phyloP scores from a whole-genome alignment of 129 eudicot genomes.

The Gnaphalium uliginosum region DNA sequence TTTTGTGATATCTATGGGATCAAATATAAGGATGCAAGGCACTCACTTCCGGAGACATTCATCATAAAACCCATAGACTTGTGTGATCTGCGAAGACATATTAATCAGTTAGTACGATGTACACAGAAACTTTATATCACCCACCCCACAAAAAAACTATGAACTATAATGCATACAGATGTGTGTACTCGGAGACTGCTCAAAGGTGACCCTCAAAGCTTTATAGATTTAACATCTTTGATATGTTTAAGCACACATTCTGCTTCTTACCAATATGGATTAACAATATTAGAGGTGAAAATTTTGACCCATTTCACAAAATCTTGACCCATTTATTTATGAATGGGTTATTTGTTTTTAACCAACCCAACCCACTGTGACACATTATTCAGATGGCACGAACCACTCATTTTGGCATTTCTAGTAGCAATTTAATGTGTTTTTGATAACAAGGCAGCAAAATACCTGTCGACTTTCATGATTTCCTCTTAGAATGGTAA shows the following conservation, averaged over 20 bases:
- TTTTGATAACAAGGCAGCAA: background rate
- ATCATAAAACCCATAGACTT: conserved; percentile 85
- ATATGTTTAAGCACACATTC: background rate
- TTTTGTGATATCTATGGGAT: background rate
- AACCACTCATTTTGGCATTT: no score
- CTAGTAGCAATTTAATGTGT: no score
- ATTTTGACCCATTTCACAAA: no score
- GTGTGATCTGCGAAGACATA: conserved; percentile 66
- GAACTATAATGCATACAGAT: background rate
- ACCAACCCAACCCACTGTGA: background rate
- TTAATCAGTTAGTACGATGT: background rate
- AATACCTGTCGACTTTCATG: conserved; percentile 89
- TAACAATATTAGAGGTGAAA: background rate
- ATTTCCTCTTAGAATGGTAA: conserved; percentile 79
- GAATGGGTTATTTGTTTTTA: no score
- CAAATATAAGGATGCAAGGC: conserved; percentile 10
- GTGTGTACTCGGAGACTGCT: background rate
- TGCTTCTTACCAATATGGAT: no score
- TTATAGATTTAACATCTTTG: background rate
- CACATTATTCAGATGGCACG: background rate
- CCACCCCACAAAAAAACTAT: background rate
- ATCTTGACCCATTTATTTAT: no score
- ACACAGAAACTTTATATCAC: background rate
- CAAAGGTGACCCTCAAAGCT: background rate
- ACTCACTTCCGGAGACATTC: conserved; percentile 91